Evolutionary conservation across 108 stramenopile genomes (phyloP).

Genomic region (Parietichytrium sp.): DNA sequence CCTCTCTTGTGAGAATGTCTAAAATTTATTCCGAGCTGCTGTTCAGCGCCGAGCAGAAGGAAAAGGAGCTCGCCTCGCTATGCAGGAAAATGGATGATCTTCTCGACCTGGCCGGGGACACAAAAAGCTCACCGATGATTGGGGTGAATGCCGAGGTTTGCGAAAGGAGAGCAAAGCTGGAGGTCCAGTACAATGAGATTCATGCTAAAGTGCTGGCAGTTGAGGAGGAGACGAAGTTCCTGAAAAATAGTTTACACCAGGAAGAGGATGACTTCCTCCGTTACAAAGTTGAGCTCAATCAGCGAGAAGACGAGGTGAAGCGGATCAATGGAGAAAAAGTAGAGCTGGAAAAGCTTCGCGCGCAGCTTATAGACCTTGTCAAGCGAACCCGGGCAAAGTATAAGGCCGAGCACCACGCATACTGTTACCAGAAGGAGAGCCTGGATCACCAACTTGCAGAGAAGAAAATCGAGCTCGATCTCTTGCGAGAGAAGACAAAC

Average conservation of each 20-base stretch:
- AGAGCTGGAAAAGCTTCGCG: background rate
- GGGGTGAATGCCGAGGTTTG: background rate
- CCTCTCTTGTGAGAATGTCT: slow-evolving; percentile 2
- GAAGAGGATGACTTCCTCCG: background rate
- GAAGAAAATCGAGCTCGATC: background rate
- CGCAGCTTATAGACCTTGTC: background rate
- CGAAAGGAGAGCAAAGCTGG: background rate
- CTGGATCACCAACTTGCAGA: background rate
- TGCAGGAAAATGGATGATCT: slow-evolving; percentile 32
- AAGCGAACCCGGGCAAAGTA: slow-evolving; percentile 22
- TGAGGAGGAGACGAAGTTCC: background rate
- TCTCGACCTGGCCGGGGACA: background rate
- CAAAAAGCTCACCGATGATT: background rate
- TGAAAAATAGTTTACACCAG: background rate
- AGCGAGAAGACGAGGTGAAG: background rate
- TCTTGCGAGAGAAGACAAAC: background rate
- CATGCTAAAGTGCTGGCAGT: background rate
- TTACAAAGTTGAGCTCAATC: background rate
- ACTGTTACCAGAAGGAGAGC: background rate
- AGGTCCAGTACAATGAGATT: background rate
- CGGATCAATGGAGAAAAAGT: background rate
- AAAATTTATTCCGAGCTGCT: background rate
- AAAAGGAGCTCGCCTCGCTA: background rate
- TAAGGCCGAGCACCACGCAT: background rate
- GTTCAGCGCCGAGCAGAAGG: background rate